Conservation (phyloP, 2,329 filamentous ascomycete genomes). For the Aspergillus unguis region DNA sequence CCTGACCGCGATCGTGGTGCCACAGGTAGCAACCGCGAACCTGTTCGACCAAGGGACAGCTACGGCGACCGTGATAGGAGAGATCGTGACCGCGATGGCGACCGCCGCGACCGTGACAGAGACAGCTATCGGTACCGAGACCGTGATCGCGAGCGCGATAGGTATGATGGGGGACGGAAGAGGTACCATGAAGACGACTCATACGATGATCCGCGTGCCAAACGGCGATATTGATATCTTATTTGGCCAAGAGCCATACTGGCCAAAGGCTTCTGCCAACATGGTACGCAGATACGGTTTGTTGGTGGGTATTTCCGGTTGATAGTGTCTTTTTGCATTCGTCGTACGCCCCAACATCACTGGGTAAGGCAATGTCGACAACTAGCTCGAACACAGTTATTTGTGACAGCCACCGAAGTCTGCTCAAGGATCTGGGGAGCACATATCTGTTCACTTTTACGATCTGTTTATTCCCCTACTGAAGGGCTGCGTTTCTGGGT, state of each 20-base stretch:
- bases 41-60: constrained; percentile 66
- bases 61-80: constrained; percentile 49
- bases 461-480: background rate
- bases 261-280: constrained; percentile 13
- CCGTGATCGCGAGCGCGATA: constrained; percentile 45
- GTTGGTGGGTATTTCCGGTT: constrained; percentile 45
- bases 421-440: background rate
- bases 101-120: constrained; percentile 56
- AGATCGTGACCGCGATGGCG: constrained; percentile 44
- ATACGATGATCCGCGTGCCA: constrained; percentile 69
- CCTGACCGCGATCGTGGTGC: constrained; percentile 54
- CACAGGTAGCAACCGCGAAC: constrained; percentile 79
- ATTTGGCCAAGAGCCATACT: background rate
- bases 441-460: background rate
- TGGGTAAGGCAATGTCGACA: constrained; percentile 35
- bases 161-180: constrained; percentile 53
- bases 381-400: constrained; percentile 12
- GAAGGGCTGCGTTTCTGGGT: background rate
- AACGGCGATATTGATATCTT: constrained; percentile 55
- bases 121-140: constrained; percentile 47
- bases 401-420: constrained; percentile 17
- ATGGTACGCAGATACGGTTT: constrained; percentile 31
- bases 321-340: constrained; percentile 25
- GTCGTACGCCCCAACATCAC: constrained; percentile 25
- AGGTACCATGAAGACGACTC: constrained; percentile 73